Conservation (phyloP, 768 basidiomycete species). For the Paxillus ammoniavirescens region DNA sequence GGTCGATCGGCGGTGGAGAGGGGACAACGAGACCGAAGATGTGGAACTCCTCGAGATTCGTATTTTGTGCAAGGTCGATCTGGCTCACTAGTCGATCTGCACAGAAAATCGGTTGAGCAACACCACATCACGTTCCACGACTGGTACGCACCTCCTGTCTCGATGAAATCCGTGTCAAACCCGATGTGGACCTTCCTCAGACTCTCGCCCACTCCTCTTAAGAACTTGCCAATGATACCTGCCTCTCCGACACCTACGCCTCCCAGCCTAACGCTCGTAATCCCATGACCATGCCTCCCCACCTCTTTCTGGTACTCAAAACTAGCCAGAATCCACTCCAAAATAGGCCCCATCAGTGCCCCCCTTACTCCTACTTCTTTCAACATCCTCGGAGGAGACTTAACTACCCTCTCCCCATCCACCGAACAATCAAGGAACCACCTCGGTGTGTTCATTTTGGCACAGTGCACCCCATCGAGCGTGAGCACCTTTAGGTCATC, state of each 20-base stretch:
- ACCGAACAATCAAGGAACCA: conserved; percentile 8
- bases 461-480: conserved; percentile 29
- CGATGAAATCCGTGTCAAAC: conserved; percentile 29
- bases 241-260: conserved; percentile 27
- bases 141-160: conserved; percentile 26
- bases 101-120: conserved; percentile 8
- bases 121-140: too few species aligned
- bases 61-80: conserved; percentile 25
- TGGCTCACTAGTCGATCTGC: conserved; percentile 26
- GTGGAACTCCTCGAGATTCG: conserved; percentile 27
- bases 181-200: conserved; percentile 28
- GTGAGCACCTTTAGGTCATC: conserved; percentile 24
- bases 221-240: conserved; percentile 24
- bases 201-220: conserved; percentile 18
- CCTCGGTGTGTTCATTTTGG: conserved; percentile 13
- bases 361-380: conserved; percentile 27
- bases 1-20: conserved; percentile 25
- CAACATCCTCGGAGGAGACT: conserved; percentile 18
- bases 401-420: conserved; percentile 9
- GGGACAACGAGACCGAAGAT: conserved; percentile 33
- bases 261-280: conserved; percentile 27
- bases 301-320: conserved; percentile 10
- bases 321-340: conserved; percentile 28
- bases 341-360: conserved; percentile 21
- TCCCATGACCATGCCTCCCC: conserved; percentile 8